Base-by-base conservation (phyloP, 768 basidiomycete species). In the Boletales sp. region DNA sequence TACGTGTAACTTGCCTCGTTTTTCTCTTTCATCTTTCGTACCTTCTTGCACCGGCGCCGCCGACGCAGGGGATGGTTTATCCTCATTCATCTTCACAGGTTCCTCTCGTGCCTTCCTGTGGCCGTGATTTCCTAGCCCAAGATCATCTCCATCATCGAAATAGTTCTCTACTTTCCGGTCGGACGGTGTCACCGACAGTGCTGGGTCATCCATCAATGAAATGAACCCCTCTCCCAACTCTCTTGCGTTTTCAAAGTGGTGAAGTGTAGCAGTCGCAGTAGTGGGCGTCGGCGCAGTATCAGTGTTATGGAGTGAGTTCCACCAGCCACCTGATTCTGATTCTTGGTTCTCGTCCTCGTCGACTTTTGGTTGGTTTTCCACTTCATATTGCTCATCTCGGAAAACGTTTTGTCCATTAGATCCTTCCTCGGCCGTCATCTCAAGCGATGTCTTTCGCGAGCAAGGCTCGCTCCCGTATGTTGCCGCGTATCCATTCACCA, bases 121-220 rank as follows among this genome's bases (percentile, higher is more conserved):
- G 41, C 77, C 76, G 13, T 70, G 74, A 62, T 98, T 99, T 3
- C 94, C 92, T 54, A 98, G 77, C 1, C 96, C 96, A 44, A 99
- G 78, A 62, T 96, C 93, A 39, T 95, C 93, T 1, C 87, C 87
- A 8, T 82, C 82, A 8, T 74, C 66, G 45, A 51, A 50, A n/a
- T 25, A 15, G 48, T 47, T 41, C 40, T 55, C 33, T 30, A 37
- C 59, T 33, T 45, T 49, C 28, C 48, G 59, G 35, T 5, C 47
- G 17, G 58, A 36, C 33, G 58, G 68, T 15, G 69, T 64, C 37
- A 75, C 65, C 4, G 77, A 69, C 32, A 79, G 75, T 10, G 76
- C 64, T 33, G 76, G 67, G 25, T 70, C 73, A 57, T 89, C 87
- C 90, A 94, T 93, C 19, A 90, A 72, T 8, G 90, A 92, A 38